Evolutionary conservation across 495 filamentous ascomycete species (phyloP).

Genomic region (Cryomyces antarcticus): DNA sequence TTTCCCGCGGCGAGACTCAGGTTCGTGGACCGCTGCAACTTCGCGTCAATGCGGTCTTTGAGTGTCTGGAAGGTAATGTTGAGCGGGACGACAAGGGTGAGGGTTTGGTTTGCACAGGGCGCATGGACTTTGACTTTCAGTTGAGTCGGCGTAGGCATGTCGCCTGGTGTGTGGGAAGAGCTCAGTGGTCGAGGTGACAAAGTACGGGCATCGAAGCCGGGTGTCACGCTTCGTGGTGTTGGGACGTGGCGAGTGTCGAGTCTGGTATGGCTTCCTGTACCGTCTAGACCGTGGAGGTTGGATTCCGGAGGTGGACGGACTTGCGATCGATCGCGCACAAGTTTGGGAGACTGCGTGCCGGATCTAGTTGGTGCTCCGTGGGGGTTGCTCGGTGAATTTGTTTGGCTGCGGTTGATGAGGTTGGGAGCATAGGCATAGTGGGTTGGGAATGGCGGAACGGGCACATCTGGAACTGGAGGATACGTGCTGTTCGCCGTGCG

Average conservation of each 20-base stretch:
- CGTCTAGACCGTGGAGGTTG: no score
- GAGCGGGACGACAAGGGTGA: conserved; percentile 80
- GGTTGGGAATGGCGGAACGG: conserved; percentile 44
- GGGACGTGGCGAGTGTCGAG: no score
- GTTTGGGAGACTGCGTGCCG: no score
- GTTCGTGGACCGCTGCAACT: conserved; percentile 63
- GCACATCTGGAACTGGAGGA: conserved; percentile 47
- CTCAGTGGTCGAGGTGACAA: no score
- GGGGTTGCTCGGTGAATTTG: conserved; percentile 34
- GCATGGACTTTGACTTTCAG: conserved; percentile 89
- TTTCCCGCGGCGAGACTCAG: conserved; percentile 59
- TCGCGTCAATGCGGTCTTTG: conserved; percentile 91
- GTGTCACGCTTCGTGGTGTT: no score
- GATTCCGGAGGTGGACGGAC: no score
- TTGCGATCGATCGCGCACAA: no score
- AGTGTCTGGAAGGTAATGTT: conserved; percentile 85
- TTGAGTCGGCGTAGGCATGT: conserved; percentile 30
- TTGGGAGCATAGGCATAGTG: conserved; percentile 32
- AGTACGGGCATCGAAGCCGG: no score
- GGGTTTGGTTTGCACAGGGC: conserved; percentile 53
- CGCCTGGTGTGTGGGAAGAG: neutral
- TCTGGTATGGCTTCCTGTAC: no score
- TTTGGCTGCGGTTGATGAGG: conserved; percentile 40
- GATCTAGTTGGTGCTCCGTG: no score
- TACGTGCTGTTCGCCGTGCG: conserved; percentile 35